Evolutionary conservation across 106 monocot species (phyloP).

Genomic region (Dendrobium catenatum): DNA sequence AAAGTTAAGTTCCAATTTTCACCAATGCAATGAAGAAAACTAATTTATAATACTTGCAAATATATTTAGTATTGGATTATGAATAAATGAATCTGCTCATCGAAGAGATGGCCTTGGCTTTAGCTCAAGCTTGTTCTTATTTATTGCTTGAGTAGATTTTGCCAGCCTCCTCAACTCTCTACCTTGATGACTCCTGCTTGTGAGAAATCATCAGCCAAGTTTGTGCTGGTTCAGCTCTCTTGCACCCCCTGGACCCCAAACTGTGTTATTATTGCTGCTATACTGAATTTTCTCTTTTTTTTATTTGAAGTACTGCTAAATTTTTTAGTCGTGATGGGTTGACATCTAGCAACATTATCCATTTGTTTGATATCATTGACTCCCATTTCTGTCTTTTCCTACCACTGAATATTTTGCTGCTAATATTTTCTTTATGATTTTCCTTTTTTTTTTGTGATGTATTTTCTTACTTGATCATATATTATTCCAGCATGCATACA

Average conservation of each 20-base stretch:
- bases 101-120: not conserved
- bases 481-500: slow-evolving; percentile 81
- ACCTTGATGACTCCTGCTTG: not conserved
- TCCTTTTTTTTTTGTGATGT: not conserved
- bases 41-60: not conserved
- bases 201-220: not conserved
- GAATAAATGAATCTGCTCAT: not conserved
- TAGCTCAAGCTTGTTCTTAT: not conserved
- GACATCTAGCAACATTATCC: not conserved
- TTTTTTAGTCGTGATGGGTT: not conserved
- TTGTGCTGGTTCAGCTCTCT: not conserved
- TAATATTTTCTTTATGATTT: not conserved
- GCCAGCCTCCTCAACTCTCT: not conserved
- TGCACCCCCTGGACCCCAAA: not conserved
- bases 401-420: not conserved
- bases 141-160: not conserved
- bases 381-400: not conserved
- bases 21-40: not conserved
- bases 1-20: not conserved
- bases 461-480: not conserved
- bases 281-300: not conserved
- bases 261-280: not conserved
- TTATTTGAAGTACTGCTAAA: not conserved
- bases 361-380: not conserved
- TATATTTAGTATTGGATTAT: not conserved